phyloP scores from a whole-genome alignment of 2,329 filamentous ascomycete genomes.

The Cercospora citrullina region DNA sequence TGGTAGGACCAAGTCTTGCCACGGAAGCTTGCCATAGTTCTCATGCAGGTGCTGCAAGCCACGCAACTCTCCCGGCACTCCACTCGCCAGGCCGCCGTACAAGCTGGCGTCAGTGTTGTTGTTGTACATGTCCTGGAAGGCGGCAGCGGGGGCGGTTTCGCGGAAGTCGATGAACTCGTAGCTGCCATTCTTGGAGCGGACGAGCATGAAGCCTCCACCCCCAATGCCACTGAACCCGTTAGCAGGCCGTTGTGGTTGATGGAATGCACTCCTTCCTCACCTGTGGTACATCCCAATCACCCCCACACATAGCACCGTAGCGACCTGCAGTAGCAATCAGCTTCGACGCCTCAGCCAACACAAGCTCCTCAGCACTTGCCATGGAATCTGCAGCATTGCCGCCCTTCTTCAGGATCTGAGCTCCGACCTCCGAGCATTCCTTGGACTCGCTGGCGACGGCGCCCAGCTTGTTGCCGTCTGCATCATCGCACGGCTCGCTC shows the following conservation, averaged over 20 bases:
- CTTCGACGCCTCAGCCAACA: neutral
- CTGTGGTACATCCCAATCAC: constrained; percentile 50
- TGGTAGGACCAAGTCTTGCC: constrained; percentile 67
- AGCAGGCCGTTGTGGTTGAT: constrained; percentile 17
- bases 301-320: constrained; percentile 50
- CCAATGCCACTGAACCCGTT: constrained; percentile 64
- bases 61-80: constrained; percentile 71
- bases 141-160: constrained; percentile 80
- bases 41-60: constrained; percentile 77
- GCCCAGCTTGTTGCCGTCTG: constrained; percentile 39
- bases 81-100: constrained; percentile 49
- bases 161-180: constrained; percentile 90
- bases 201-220: constrained; percentile 72
- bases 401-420: constrained; percentile 46
- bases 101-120: constrained; percentile 68
- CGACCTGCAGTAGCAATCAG: constrained; percentile 25
- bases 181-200: constrained; percentile 59
- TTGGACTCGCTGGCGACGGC: constrained; percentile 49
- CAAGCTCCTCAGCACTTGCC: constrained; percentile 36
- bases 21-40: constrained; percentile 61
- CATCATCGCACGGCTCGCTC: constrained; percentile 21
- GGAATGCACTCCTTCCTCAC: constrained; percentile 9
- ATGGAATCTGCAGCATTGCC: constrained; percentile 55
- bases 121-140: constrained; percentile 81
- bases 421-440: constrained; percentile 41